Base-by-base conservation (phyloP, 352 stramenopile species). In the Albugo candida region DNA sequence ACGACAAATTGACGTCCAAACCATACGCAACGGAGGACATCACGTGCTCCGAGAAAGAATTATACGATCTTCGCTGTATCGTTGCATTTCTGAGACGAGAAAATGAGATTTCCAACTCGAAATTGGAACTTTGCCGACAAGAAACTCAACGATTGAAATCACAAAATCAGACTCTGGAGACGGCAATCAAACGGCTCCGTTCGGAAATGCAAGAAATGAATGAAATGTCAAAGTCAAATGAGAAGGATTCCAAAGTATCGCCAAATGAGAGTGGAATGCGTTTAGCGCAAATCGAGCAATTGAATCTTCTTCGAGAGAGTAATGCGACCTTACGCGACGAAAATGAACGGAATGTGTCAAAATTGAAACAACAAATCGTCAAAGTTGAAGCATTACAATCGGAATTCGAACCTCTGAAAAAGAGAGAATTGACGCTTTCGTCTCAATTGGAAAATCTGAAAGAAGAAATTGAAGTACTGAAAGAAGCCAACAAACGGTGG, bases 241-340 rank as follows among this genome's bases (percentile, higher is more conserved):
- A 40, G 37, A 31, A n/a, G n/a, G 44, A 36, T 1, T 16, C 10
- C 0, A 37, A 10, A 10, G 27, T 5, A 6, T 43, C 38, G 3
- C 17, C 38, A 8, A 24, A 8, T 43, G 38, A 10, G 3, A 24
- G 38, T 13, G 56, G 64, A 8, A 82, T 83, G 51, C 67, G 67
- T n/a, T 51, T 58, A 18, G 72, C 70, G 31, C 64, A 81, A 51
- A 49, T 88, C 2, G 68, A 88, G 41, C 70, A 83, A 49, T 48
- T 88, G n/a, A 81, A 60, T 47, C 53, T 88, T 12, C 45, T 88
- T 34, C 72, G 75, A 13, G 75, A 88, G 40, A 85, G 72, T 45
- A 88, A 88, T 49, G 75, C 75, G 13, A 83, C 61, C 36, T 54
- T 88, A 47, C 72, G 75, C 10, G 72, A 82, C 21, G 72, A 88